These are phyloP conservation scores for Allium fistulosum DNA, from an alignment of 106 monocot genomes.

Conservation along the genomic window DNA sequence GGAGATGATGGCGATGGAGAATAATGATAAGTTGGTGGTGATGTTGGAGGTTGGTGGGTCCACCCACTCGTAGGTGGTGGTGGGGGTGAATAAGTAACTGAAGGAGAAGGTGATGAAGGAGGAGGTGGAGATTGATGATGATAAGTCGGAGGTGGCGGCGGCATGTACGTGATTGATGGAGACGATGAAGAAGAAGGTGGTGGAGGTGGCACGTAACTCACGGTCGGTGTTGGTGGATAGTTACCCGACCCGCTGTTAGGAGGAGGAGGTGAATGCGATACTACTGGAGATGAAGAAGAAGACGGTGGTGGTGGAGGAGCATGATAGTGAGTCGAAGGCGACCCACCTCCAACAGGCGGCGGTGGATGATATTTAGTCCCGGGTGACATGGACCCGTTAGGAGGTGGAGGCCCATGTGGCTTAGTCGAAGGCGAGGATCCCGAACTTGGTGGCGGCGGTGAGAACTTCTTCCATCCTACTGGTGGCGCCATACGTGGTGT, in stretches of 20 bases:
- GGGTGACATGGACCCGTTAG: background rate
- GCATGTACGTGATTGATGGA: background rate
- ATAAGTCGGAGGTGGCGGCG: background rate
- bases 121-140: background rate
- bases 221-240: background rate
- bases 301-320: constrained; percentile 1
- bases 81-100: background rate
- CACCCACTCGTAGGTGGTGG: background rate
- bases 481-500: background rate
- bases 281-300: constrained; percentile 4
- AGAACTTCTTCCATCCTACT: background rate
- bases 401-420: background rate
- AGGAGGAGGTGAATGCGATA: background rate
- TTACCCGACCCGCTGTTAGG: no score
- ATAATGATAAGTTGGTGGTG: constrained; percentile 1
- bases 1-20: background rate
- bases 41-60: constrained; percentile 1
- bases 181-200: background rate
- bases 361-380: background rate
- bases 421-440: background rate
- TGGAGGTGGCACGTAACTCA: background rate
- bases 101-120: background rate
- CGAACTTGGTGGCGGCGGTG: constrained; percentile 2
- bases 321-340: constrained; percentile 6
- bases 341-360: background rate